Evolutionary conservation across 495 filamentous ascomycete species (phyloP), one percentile per base, ranked within the genome.

Genomic region (Aspergillus sclerotiicarbonarius): DNA sequence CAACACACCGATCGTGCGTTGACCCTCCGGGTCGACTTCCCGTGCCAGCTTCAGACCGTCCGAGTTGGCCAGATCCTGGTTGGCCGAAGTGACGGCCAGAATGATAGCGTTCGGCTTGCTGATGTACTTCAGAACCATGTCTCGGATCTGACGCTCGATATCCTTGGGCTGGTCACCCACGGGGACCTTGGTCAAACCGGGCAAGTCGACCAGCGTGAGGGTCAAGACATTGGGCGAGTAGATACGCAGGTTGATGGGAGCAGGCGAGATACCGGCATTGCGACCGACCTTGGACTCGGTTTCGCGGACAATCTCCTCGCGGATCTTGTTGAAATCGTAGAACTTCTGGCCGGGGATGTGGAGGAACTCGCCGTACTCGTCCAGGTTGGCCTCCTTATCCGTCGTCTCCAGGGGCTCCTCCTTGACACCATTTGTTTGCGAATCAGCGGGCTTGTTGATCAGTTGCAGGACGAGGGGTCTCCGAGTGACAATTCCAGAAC

Each of bases 61-160:
- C 29, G 94, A 98, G 78, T 99, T 99, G 46, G 95, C 95, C 76
- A 99, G 75, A 86, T 99, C 95, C 53, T 92, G 90, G 69, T 99
- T 99, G 59, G 94, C 95, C 31, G 91, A 87, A 8, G 95, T 98
- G 54, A 99, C 95, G 7, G 95, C 95, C 8, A 99, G 76, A 60
- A 98, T 96, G 71, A 99, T 99, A 30, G 95, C 93, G 68, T 99
- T 99, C 19, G 92, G 86, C 76, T 99, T 99, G 72, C 87, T 87
- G 68, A 99, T 99, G 69, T 97, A 93, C 78, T 98, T 98, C 72
- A 99, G 73, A 46, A 99, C 94, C 95, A 99, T 99, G 56, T 98
- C 95, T 66, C 83, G 85, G 67, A 99, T 99, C 76, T 99, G 95
- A 59, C 82, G 82, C 82, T 99, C 95, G 61, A 99, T 99, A 77